Evolutionary conservation across 2,329 filamentous ascomycete genomes (phyloP).

Genomic region (Verticillium klebahnii): DNA sequence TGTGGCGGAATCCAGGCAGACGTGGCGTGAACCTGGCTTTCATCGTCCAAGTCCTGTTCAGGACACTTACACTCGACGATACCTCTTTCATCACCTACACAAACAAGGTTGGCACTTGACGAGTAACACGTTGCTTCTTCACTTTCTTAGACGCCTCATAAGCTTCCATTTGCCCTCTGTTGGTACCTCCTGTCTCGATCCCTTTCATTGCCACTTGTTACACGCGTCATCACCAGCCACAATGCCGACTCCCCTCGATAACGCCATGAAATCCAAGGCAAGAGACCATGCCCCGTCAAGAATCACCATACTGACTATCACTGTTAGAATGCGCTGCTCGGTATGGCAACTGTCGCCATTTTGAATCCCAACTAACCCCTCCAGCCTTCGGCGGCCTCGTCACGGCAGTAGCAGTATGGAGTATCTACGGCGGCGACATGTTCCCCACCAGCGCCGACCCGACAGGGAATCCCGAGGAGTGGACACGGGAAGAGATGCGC

Average conservation of each 20-base stretch:
- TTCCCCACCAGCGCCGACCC: slow-evolving; percentile 74
- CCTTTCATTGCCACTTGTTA: neutral
- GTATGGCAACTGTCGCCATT: neutral
- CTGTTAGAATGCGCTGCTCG: slow-evolving; percentile 9
- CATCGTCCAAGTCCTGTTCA: neutral
- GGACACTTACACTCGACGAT: neutral
- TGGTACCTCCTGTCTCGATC: neutral
- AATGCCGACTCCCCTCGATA: slow-evolving; percentile 68
- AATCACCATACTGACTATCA: slow-evolving; percentile 4
- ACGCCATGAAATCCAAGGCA: slow-evolving; percentile 66
- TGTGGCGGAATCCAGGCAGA: neutral
- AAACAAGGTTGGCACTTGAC: neutral
- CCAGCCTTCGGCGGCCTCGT: slow-evolving; percentile 77
- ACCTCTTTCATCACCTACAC: neutral
- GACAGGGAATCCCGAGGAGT: slow-evolving; percentile 64
- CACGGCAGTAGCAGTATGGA: slow-evolving; percentile 75
- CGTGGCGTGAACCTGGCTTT: neutral
- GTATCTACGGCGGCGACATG: slow-evolving; percentile 80
- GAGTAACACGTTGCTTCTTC: neutral
- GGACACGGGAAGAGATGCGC: slow-evolving; percentile 76
- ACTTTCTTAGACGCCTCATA: neutral
- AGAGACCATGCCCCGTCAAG: slow-evolving; percentile 15
- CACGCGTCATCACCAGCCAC: neutral
- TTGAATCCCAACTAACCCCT: slow-evolving; percentile 15
- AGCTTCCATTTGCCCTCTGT: neutral